Conservation (phyloP, 2,329 filamentous ascomycete genomes). For the Metarhizium robertsii region DNA sequence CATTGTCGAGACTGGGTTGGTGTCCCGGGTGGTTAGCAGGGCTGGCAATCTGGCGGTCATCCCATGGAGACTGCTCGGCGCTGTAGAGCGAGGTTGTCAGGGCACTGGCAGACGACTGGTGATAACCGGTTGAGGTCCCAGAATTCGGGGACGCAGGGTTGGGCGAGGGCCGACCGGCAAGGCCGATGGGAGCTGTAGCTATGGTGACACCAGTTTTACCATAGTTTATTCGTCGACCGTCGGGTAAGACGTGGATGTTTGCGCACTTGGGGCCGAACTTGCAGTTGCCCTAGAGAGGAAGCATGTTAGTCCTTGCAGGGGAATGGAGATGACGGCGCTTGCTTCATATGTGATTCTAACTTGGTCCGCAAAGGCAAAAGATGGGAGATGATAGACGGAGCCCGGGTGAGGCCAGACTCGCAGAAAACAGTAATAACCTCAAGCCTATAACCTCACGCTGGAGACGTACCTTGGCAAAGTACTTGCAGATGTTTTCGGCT, state of each 20-base stretch:
- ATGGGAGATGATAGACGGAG: no score
- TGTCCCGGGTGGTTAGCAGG: slow-evolving; percentile 31
- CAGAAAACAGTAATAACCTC: background rate
- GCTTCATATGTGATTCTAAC: no score
- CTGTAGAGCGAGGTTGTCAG: slow-evolving; percentile 50
- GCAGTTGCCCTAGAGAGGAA: slow-evolving; percentile 70
- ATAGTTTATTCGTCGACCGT: slow-evolving; percentile 85
- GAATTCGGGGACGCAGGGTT: slow-evolving; percentile 33
- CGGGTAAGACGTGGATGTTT: slow-evolving; percentile 88
- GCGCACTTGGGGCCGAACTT: slow-evolving; percentile 98
- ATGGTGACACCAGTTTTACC: slow-evolving; percentile 60
- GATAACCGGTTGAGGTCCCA: slow-evolving; percentile 16
- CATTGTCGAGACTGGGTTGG: slow-evolving; percentile 45
- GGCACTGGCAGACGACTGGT: slow-evolving; percentile 57
- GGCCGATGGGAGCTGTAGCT: slow-evolving; percentile 48
- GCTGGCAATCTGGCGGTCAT: slow-evolving; percentile 22
- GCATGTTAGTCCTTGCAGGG: background rate
- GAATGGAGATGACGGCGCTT: no score
- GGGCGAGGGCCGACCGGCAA: slow-evolving; percentile 54
- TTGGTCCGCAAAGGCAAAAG: no score
- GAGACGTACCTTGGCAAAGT: slow-evolving; percentile 81
- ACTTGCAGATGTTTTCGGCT: slow-evolving; percentile 90
- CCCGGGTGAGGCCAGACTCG: no score
- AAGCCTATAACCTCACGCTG: background rate
- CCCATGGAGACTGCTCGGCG: slow-evolving; percentile 29